A percentile compares a stretch with the other conserved stretches of the same genome.
Conservation (phyloP, 2,329 filamentous ascomycete genomes). For the Talaromyces sp. region DNA sequence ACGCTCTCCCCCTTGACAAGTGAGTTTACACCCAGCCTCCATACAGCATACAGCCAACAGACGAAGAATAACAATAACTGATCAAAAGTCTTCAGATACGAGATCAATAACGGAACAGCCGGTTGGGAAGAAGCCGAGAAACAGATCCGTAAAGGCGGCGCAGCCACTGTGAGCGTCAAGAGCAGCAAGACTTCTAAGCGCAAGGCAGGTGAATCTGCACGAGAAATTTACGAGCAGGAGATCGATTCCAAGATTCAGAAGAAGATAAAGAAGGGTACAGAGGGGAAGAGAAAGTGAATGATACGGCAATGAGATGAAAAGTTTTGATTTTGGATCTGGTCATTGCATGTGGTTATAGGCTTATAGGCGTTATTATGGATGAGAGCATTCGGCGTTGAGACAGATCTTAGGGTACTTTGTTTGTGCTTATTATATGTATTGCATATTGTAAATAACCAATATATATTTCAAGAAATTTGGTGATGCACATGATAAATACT, state of each 20-base stretch:
- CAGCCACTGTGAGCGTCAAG: constrained; percentile 70
- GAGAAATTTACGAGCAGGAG: constrained; percentile 49
- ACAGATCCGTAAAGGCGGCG: constrained; percentile 62
- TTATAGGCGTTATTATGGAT: constrained; percentile 17
- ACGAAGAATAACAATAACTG: constrained; percentile 37
- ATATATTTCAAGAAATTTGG: background rate
- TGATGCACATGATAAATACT: background rate
- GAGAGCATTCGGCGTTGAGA: constrained; percentile 9
- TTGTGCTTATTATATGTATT: background rate
- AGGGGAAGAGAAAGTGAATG: constrained; percentile 37
- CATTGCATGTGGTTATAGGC: constrained; percentile 18
- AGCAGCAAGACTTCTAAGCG: constrained; percentile 68
- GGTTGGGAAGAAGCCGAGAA: constrained; percentile 67
- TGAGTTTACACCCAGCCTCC: constrained; percentile 49
- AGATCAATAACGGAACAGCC: constrained; percentile 48
- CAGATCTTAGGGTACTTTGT: background rate
- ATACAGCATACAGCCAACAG: background rate
- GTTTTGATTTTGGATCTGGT: constrained; percentile 6
- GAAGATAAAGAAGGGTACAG: constrained; percentile 47
- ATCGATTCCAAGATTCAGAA: constrained; percentile 45
- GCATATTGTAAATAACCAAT: constrained; percentile 11
- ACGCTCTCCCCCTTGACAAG: constrained; percentile 84
- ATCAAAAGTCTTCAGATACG: constrained; percentile 43
- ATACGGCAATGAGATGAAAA: constrained; percentile 5
- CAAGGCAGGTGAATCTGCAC: constrained; percentile 62